Base-by-base conservation (phyloP, 208 protist genomes). In the Leishmania turanica region DNA sequence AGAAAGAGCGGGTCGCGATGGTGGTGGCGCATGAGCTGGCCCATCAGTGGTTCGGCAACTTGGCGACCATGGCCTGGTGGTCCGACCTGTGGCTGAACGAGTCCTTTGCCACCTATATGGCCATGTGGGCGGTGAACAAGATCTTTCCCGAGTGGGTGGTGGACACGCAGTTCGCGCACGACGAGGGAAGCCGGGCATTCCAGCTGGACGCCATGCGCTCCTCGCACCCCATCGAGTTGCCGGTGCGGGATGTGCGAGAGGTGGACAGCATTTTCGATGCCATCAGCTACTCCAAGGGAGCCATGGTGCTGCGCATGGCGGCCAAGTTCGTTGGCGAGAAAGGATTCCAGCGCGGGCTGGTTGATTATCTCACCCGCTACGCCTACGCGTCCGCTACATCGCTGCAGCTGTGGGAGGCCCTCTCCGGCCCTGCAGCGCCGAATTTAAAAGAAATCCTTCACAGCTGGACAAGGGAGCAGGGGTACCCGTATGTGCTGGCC, bases 41-140 rank as follows among this genome's bases (percentile, higher is more conserved):
- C 17, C 99, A 99, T 81, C 96, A 99, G 94, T 99, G 98, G 98
- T 99, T 99, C 82, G 99, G 99, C 77, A 99, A 99, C 90, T 85
- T 99, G 27, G 97, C 99, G n/a, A 99, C 98, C n/a, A 99, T 99
- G 94, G 85, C 92, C 74, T 99, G 97, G 98, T 99, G 98, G 98
- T 96, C 96, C 65, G 92, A 99, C 78, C 88, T 99, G 66, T 99
- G 98, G 98, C 92, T 99, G 11, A 99, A 99, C 81, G 99, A 99
- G 87, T 97, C 95, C 19, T 99, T 99, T 83, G 98, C 97, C 11
- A 98, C 92, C 13, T 98, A 91, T 78, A 90, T 98, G 76, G 93
- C 96, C 77, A 96, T 91, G 51, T 90, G 85, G 81, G 90, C 86
- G 24, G 80, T 94, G 60, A 79, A 96, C 80, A 89, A 93, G 75